A percentile compares a stretch with the other conserved stretches of the same genome.
Evolutionary conservation across 768 basidiomycete species (phyloP).

Genomic region (Termitomyces heimii): DNA sequence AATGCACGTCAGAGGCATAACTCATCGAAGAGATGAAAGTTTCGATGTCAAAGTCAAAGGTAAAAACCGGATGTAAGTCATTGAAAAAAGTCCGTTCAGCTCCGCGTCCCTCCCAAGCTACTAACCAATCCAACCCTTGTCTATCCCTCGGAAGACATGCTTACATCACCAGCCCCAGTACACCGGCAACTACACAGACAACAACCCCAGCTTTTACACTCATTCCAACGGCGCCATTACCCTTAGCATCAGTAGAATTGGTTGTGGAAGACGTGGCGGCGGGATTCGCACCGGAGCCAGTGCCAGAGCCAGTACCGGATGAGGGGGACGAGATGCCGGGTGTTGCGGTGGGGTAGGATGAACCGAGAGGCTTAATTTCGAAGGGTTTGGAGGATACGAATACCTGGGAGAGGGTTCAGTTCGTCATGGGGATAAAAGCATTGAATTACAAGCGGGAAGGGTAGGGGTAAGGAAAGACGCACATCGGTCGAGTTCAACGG

Average conservation of each 20-base stretch:
- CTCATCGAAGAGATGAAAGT: background rate
- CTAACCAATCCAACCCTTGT: background rate
- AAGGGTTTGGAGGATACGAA: slow-evolving; percentile 52
- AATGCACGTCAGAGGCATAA: background rate
- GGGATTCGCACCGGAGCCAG: background rate
- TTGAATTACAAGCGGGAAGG: background rate
- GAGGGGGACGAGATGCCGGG: background rate
- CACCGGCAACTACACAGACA: background rate
- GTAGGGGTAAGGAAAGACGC: slow-evolving; percentile 17
- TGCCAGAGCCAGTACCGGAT: background rate
- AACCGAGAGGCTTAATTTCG: slow-evolving; percentile 33
- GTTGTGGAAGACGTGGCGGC: background rate
- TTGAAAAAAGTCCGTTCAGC: background rate
- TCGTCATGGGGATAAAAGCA: background rate
- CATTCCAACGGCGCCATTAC: background rate
- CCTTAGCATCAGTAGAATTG: background rate
- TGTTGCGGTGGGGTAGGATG: slow-evolving; percentile 13
- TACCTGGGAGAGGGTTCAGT: slow-evolving; percentile 30
- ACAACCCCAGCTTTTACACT: background rate
- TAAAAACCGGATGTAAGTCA: background rate
- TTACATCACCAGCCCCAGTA: slow-evolving; percentile 1
- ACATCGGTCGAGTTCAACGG: slow-evolving; percentile 47
- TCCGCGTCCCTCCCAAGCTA: background rate
- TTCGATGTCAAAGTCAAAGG: background rate
- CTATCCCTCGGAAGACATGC: background rate